Conservation (phyloP, 1,284 basidiomycete species). For the Cryptococcus sp. region DNA sequence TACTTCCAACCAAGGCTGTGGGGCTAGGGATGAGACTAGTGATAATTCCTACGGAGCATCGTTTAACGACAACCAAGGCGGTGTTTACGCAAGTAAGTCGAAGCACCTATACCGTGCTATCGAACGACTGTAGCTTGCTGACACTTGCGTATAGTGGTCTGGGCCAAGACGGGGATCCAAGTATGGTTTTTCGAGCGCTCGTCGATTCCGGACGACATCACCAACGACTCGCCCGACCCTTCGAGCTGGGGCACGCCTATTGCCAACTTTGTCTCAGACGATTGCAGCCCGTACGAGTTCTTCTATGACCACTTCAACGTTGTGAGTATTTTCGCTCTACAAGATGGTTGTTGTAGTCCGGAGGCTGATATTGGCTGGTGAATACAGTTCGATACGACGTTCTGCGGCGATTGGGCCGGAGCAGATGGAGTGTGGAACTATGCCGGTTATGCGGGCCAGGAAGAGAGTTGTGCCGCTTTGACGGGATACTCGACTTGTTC, state of each 20-base stretch:
- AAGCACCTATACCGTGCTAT: not conserved
- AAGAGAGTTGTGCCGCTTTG: constrained; percentile 72
- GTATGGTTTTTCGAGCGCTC: constrained; percentile 76
- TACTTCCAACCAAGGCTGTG: constrained; percentile 55
- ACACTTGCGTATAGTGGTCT: constrained; percentile 62
- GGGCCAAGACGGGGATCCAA: constrained; percentile 71
- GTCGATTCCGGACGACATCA: constrained; percentile 72
- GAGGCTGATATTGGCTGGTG: too few species aligned
- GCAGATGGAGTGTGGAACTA: constrained; percentile 64
- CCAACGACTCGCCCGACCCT: constrained; percentile 66
- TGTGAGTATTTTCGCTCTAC: constrained; percentile 8
- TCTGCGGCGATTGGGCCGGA: constrained; percentile 83
- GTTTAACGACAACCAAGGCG: constrained; percentile 53
- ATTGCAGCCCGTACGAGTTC: constrained; percentile 71
- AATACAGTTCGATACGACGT: constrained; percentile 53
- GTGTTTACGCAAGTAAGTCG: constrained; percentile 54
- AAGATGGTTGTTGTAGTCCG: not conserved
- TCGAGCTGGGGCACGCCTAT: constrained; percentile 70
- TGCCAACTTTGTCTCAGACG: constrained; percentile 69
- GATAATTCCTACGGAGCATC: constrained; percentile 47
- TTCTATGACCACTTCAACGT: constrained; percentile 75
- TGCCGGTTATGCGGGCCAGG: constrained; percentile 73
- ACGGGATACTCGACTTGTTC: constrained; percentile 78
- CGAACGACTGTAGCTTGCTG: not conserved
- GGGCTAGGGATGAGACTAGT: constrained; percentile 40